Conservation (phyloP, 176 grass and related monocot species). For the Carex cristatella region DNA sequence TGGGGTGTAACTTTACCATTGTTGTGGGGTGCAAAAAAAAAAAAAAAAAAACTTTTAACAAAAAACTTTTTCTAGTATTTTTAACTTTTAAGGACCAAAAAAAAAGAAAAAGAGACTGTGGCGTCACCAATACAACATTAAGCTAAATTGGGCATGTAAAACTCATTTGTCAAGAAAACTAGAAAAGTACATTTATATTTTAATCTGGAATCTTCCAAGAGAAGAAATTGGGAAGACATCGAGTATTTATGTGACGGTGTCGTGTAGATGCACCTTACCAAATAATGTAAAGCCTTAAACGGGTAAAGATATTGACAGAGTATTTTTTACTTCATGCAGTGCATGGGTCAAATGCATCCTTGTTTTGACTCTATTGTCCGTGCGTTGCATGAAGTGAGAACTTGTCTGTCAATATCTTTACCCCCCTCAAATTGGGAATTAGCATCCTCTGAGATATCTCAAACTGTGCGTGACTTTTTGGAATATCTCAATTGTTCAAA, state of each 20-base stretch:
- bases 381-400: no score
- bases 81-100: neutral
- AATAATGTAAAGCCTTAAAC: no score
- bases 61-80: neutral
- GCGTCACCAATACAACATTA: neutral
- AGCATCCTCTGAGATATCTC: no score
- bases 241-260: neutral
- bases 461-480: no score
- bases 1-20: neutral
- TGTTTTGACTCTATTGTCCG: no score
- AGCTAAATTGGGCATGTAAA: neutral
- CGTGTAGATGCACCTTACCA: neutral
- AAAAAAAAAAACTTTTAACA: neutral
- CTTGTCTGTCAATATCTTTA: no score
- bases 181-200: neutral
- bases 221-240: neutral
- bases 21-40: neutral
- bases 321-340: no score
- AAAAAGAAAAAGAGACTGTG: neutral
- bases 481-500: no score
- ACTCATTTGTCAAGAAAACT: neutral
- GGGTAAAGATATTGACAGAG: no score
- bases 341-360: no score
- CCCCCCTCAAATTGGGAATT: no score
- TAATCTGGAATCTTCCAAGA: neutral